Percentiles rank a stretch among this genome's conserved stretches.
These are phyloP conservation scores for Citrus inodora DNA, from an alignment of 345 rosid genomes.

Conservation along the genomic window DNA sequence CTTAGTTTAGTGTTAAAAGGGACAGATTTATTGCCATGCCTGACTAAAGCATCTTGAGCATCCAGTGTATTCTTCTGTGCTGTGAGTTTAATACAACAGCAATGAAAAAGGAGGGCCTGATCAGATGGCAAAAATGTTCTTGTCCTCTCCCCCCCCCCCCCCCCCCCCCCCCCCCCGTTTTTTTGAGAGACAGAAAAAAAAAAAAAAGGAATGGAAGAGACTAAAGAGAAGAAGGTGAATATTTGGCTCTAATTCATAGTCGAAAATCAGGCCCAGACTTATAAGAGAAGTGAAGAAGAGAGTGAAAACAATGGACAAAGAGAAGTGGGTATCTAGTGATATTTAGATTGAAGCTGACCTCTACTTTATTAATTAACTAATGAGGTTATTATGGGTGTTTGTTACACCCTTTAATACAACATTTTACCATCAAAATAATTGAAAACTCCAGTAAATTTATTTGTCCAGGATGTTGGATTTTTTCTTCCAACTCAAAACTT, in stretches of 20 bases:
- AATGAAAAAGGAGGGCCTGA: background rate
- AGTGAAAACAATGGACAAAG: background rate
- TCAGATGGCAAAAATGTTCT: background rate
- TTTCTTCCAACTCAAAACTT: constrained; percentile 17
- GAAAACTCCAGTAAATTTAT: background rate
- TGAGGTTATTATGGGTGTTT: background rate
- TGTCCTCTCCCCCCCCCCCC: too few species aligned
- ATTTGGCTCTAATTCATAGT: background rate
- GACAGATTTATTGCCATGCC: too few species aligned
- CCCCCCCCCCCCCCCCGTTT: rapidly evolving
- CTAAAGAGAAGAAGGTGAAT: background rate
- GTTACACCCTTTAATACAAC: background rate
- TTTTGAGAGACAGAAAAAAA: background rate
- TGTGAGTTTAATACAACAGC: background rate
- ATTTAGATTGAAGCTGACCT: background rate
- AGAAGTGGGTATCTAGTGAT: background rate
- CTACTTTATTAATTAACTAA: background rate
- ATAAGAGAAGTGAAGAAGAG: background rate
- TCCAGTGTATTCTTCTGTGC: too few species aligned
- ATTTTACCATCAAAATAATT: background rate
- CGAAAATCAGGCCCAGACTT: background rate
- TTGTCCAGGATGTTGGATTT: constrained; percentile 7
- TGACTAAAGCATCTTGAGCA: too few species aligned
- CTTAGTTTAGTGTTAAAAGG: too few species aligned
- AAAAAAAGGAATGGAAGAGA: background rate